Evolutionary conservation across 148 eudicot genomes (phyloP).

Genomic region (Chenopodium formosanum): DNA sequence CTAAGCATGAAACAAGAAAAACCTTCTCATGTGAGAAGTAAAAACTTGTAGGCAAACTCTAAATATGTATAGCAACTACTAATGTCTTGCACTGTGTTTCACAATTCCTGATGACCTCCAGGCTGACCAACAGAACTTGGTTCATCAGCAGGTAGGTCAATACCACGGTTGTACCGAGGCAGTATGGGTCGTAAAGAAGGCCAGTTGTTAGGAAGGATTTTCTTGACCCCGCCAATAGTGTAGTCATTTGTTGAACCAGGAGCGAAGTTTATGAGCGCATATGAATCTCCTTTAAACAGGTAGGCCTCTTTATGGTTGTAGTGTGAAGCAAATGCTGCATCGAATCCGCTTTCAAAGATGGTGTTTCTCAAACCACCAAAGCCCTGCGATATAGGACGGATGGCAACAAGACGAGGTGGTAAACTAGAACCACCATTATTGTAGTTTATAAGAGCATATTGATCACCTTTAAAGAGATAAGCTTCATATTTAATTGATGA

Average conservation of each 20-base stretch:
- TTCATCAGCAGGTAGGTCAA: no score
- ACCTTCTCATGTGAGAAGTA: no score
- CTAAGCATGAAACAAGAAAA: no score
- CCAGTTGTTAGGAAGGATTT: constrained; percentile 7
- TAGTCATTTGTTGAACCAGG: not conserved
- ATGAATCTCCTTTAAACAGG: constrained; percentile 14
- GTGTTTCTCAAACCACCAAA: constrained; percentile 9
- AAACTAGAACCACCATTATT: no score
- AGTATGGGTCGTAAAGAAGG: no score
- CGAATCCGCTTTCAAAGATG: constrained; percentile 14
- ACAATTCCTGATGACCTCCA: no score
- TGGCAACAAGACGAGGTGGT: no score
- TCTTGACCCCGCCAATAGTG: constrained; percentile 11
- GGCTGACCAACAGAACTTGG: no score
- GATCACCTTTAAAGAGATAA: not conserved
- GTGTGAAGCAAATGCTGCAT: constrained; percentile 17
- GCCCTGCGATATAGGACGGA: not conserved
- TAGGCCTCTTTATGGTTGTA: not conserved
- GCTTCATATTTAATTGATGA: not conserved
- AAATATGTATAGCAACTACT: no score
- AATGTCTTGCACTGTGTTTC: no score
- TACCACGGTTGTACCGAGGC: no score
- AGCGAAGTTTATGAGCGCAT: constrained; percentile 9
- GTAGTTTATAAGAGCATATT: not conserved
- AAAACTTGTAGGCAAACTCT: no score